A percentile compares a stretch with the other conserved stretches of the same genome.
These are phyloP conservation scores for Austroboletus festivus DNA, from an alignment of 768 basidiomycete species.

Conservation along the genomic window DNA sequence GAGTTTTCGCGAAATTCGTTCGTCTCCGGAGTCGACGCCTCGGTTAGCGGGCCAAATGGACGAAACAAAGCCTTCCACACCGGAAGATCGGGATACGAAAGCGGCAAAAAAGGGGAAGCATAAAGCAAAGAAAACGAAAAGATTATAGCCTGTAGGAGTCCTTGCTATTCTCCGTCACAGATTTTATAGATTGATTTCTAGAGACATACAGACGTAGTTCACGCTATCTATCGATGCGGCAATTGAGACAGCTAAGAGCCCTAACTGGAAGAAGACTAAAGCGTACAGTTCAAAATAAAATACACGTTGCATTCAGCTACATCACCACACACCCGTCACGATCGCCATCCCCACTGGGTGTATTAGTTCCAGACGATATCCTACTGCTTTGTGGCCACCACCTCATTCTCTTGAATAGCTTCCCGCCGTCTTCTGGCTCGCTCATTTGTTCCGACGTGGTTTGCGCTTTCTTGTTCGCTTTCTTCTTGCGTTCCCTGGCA, in stretches of 20 bases:
- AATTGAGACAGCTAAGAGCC: conserved; percentile 11
- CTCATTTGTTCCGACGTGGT: conserved; percentile 34
- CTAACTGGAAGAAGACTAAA: conserved; percentile 22
- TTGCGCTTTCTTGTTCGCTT: conserved; percentile 43
- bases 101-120: conserved; percentile 35
- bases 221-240: conserved; percentile 11
- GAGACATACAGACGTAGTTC: conserved; percentile 15
- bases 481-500: conserved; percentile 61
- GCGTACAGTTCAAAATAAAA: conserved; percentile 26
- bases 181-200: conserved; percentile 15
- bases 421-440: conserved; percentile 29
- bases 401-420: conserved; percentile 16
- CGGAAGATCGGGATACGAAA: conserved; percentile 23
- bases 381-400: conserved; percentile 43
- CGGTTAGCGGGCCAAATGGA: conserved; percentile 7
- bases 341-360: conserved; percentile 45
- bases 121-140: conserved; percentile 27
- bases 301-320: conserved; percentile 38
- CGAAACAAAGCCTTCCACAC: conserved; percentile 15
- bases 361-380: conserved; percentile 45
- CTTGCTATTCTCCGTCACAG: background rate
- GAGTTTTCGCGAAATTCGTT: conserved; percentile 20
- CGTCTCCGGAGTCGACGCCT: background rate
- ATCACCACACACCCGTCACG: conserved; percentile 68
- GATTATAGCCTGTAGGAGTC: conserved; percentile 11